Evolutionary conservation across 78 protist genomes (phyloP).

Genomic region (Cyanophora paradoxa): DNA sequence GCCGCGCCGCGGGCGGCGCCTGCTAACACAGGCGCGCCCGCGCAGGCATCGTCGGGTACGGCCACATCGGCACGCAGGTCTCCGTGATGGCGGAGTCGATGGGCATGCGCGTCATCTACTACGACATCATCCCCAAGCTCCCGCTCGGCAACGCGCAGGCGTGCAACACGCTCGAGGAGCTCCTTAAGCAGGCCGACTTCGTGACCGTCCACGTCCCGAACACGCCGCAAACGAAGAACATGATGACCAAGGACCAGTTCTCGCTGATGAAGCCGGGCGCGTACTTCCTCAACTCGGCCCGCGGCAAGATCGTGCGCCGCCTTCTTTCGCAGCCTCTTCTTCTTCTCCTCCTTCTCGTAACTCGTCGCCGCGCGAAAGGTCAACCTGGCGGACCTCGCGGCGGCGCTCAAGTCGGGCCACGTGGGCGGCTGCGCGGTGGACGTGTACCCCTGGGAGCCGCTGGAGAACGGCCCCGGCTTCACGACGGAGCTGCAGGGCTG

Average conservation of each 20-base stretch:
- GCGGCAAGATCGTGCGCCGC: slow-evolving; percentile 57
- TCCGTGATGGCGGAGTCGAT: slow-evolving; percentile 85
- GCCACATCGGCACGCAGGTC: slow-evolving; percentile 64
- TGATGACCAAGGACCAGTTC: slow-evolving; percentile 61
- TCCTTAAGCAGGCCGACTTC: slow-evolving; percentile 49
- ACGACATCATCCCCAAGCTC: slow-evolving; percentile 59
- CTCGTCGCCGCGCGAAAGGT: too few species aligned
- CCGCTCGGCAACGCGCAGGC: slow-evolving; percentile 68
- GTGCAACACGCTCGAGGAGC: slow-evolving; percentile 44
- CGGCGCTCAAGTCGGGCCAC: slow-evolving; percentile 66
- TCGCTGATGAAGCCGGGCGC: slow-evolving; percentile 60
- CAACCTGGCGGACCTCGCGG: slow-evolving; percentile 56
- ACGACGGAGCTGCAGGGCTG: slow-evolving; percentile 41
- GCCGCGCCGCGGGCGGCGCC: slow-evolving; percentile 69
- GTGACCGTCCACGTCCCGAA: slow-evolving; percentile 88
- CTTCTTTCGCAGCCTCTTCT: background rate
- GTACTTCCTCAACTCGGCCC: slow-evolving; percentile 67
- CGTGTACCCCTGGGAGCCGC: slow-evolving; percentile 82
- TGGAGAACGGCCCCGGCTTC: slow-evolving; percentile 2
- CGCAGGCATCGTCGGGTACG: slow-evolving; percentile 39
- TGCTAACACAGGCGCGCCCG: slow-evolving; percentile 7
- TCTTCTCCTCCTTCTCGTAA: background rate
- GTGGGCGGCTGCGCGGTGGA: slow-evolving; percentile 80
- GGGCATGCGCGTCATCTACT: slow-evolving; percentile 77
- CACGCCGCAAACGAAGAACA: slow-evolving; percentile 48